Evolutionary conservation across 1,284 basidiomycete species (phyloP).

Genomic region (Irpex rosettiformis): DNA sequence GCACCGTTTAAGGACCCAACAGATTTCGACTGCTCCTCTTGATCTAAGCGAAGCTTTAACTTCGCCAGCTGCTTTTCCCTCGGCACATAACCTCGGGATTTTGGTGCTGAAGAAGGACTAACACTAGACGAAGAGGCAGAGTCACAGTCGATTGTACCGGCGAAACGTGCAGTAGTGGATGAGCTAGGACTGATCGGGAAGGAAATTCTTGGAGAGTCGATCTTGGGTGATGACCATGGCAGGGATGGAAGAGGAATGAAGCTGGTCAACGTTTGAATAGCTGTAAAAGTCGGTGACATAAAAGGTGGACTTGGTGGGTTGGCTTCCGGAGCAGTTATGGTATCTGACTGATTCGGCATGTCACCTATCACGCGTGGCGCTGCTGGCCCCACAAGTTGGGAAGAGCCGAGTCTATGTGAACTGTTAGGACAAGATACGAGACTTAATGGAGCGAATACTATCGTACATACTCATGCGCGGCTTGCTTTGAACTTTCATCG

Average conservation of each 20-base stretch:
- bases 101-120: slow-evolving; percentile 3
- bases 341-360: neutral
- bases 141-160: slow-evolving; percentile 13
- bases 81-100: slow-evolving; percentile 45
- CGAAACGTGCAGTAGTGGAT: slow-evolving; percentile 18
- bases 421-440: slow-evolving; percentile 15
- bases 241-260: slow-evolving; percentile 59
- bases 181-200: slow-evolving; percentile 24
- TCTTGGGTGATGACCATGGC: slow-evolving; percentile 31
- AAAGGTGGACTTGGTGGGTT: slow-evolving; percentile 30
- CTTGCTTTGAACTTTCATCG: slow-evolving; percentile 26
- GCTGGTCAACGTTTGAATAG: slow-evolving; percentile 52
- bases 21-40: slow-evolving; percentile 29
- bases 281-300: slow-evolving; percentile 48
- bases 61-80: slow-evolving; percentile 62
- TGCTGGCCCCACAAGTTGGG: slow-evolving; percentile 20
- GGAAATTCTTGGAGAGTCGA: slow-evolving; percentile 7
- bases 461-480: slow-evolving; percentile 28
- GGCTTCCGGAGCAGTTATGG: neutral
- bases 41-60: slow-evolving; percentile 48
- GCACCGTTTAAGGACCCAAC: neutral
- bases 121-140: slow-evolving; percentile 1
- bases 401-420: slow-evolving; percentile 10
- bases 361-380: slow-evolving; percentile 17
- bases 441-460: slow-evolving; percentile 16